Base-by-base conservation (phyloP, 2,329 filamentous ascomycete genomes). In the Penicillium verrucosum region DNA sequence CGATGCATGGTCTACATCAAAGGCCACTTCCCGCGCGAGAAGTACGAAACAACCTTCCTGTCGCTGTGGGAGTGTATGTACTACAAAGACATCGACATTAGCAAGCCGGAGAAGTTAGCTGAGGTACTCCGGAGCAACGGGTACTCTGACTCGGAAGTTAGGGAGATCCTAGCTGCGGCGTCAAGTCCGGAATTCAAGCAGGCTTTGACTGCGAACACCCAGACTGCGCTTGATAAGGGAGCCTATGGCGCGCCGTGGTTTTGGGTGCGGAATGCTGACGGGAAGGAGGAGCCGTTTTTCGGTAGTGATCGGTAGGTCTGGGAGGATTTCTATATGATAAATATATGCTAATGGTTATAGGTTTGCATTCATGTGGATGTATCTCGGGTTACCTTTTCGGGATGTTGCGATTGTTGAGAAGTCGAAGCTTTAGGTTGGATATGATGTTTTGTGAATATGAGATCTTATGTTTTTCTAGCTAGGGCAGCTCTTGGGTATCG, bases 181-280 rank as follows among this genome's bases (percentile, higher is more conserved):
- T 73, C 68, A 7, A 78, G 78, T 23, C 77, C 80, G 5, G 74
- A 82, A 60, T 76, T 74, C 64, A 85, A 85, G 67, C 72, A 80
- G 55, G 73, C 68, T n/a, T 73, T 90, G 29, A 81, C 81, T 57
- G 76, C 73, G 5, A 80, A 80, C 42, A 92, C 89, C 18, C 78
- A 83, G 57, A 79, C 80, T 61, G 87, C 83, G 0, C 70, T 90
- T 16, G 81, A 83, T 37, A 77, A 76, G 48, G 89, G 89, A 0
- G 89, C 89, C 0, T 93, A 89, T 72, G 90, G 90, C 0, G 84
- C 85, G 48, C 90, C 90, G 1, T 93, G 89, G 89, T 78, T 89
- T 58, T 86, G 85, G 81, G 89, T 86, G 3, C 80, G 78, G 27
- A 68, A 68, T 56, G 56, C 59, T 1, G 71, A 81, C 59, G 87